Base-by-base conservation (phyloP, 805 yeast species). In the Monosporozyma aerobia region DNA sequence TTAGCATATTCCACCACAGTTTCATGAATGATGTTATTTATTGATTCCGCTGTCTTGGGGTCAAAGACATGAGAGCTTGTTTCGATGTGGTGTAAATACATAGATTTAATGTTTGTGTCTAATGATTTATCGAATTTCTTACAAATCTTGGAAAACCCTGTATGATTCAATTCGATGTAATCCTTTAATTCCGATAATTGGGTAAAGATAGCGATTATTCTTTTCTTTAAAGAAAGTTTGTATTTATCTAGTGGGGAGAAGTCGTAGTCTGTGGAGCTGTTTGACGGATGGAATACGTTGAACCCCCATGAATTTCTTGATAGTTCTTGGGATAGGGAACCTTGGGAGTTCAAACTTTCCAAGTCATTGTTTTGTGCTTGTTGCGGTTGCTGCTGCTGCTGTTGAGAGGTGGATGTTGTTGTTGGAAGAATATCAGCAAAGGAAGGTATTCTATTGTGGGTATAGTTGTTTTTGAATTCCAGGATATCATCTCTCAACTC, bases 61-160 rank as follows among this genome's bases (percentile, higher is more conserved):
- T 73, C 60, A 64, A 90, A 92, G 10, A 83, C 77, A 46, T 78
- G 73, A 0, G 86, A 74, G 50, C 73, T 69, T 19, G 63, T 56
- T 2, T 77, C 73, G 32, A 84, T 68, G 47, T 70, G 68, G 14
- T 70, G 63, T 62, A 87, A 69, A 63, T 87, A 89, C 29, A 72
- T 74, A n/a, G 71, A 71, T 60, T 82, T 83, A 41, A 86, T 71
- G 29, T 77, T 67, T 40, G 86, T 79, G 54, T 79, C 77, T 57
- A 88, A 72, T 10, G 87, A 82, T 67, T 92, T 92, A 70, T 94
- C 97, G 67, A 88, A 94, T 69, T 92, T 92, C 68, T 92, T 92
- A 58, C 90, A 76, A 44, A 92, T 90, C 69, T 92, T 92, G 50
- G 87, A 78, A 68, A 92, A 87, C 2, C 97, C 98, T 25, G 95